Evolutionary conservation across 2,329 filamentous ascomycete species (phyloP).

Genomic region (Plectosphaerella sp.): DNA sequence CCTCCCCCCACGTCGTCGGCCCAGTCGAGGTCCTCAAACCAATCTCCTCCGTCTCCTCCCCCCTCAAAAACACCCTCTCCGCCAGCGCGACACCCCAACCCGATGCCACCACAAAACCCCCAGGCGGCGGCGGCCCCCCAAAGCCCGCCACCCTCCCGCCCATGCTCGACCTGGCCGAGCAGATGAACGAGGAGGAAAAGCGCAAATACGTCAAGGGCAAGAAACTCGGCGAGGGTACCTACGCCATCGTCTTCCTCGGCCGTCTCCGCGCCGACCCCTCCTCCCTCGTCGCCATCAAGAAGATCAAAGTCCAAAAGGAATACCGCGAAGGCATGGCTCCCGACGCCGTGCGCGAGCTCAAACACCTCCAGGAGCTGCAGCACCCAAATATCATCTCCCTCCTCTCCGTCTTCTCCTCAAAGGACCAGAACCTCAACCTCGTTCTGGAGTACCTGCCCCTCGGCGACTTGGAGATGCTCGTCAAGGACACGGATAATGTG

Average conservation of each 20-base stretch:
- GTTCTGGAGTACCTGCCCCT: constrained; percentile 90
- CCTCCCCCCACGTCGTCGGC: constrained; percentile 40
- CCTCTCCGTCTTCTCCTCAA: constrained; percentile 88
- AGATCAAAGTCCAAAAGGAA: constrained; percentile 82
- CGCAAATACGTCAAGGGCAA: constrained; percentile 91
- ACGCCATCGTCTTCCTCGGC: constrained; percentile 90
- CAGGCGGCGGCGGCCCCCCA: constrained; percentile 1
- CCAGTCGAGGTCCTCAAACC: constrained; percentile 28
- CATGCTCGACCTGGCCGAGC: constrained; percentile 64
- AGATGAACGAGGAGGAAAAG: constrained; percentile 77
- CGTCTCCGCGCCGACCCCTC: constrained; percentile 70
- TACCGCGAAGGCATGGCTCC: constrained; percentile 89
- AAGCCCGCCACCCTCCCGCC: constrained; percentile 22
- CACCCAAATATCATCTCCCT: constrained; percentile 96
- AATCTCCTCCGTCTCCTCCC: constrained; percentile 33
- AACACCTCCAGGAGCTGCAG: constrained; percentile 87
- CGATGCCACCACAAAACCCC: constrained; percentile 4
- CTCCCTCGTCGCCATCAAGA: constrained; percentile 83
- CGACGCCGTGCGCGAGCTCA: constrained; percentile 93
- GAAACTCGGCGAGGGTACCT: constrained; percentile 93
- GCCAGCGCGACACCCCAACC: constrained; percentile 41
- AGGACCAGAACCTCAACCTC: constrained; percentile 93
- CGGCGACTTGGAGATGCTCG: constrained; percentile 93
- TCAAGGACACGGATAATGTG: constrained; percentile 74
- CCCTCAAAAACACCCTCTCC: constrained; percentile 38